Evolutionary conservation across 2,329 filamentous ascomycete genomes (phyloP).

Genomic region (Botrytis aclada): DNA sequence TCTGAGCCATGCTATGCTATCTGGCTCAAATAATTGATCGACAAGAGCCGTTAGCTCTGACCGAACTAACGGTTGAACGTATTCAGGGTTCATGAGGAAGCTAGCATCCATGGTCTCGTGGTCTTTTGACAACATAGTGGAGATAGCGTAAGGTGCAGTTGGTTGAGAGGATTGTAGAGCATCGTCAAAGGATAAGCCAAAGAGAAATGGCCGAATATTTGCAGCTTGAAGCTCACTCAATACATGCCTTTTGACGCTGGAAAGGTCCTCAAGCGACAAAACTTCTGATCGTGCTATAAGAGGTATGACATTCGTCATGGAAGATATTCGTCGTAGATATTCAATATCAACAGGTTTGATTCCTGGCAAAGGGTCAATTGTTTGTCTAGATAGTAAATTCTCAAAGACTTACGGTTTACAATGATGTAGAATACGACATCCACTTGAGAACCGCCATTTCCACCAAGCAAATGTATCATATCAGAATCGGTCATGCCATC

Average conservation of each 20-base stretch:
- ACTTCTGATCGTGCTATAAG: constrained; percentile 75
- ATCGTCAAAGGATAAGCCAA: constrained; percentile 41
- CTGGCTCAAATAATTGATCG: constrained; percentile 70
- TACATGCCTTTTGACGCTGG: constrained; percentile 58
- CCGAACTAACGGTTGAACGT: constrained; percentile 72
- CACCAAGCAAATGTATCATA: constrained; percentile 72
- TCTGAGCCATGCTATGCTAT: constrained; percentile 77
- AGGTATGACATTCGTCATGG: constrained; percentile 80
- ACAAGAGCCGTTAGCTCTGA: constrained; percentile 73
- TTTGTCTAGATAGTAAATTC: constrained; percentile 23
- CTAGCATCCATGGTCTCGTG: constrained; percentile 88
- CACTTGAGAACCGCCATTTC: constrained; percentile 77
- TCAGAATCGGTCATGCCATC: constrained; percentile 67
- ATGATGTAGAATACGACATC: constrained; percentile 85
- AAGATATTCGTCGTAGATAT: constrained; percentile 66
- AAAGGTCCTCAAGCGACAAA: constrained; percentile 56
- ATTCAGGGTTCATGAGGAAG: constrained; percentile 87
- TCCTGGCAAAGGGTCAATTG: constrained; percentile 41
- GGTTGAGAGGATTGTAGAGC: constrained; percentile 28
- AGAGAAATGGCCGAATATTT: constrained; percentile 64
- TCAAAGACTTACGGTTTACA: constrained; percentile 56
- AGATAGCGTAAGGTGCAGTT: constrained; percentile 67
- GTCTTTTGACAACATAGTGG: constrained; percentile 68
- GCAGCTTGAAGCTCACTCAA: constrained; percentile 53
- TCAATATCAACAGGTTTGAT: constrained; percentile 64